Conservation (phyloP, 805 yeast species). For the Vanderwaltozyma tropicalis region DNA sequence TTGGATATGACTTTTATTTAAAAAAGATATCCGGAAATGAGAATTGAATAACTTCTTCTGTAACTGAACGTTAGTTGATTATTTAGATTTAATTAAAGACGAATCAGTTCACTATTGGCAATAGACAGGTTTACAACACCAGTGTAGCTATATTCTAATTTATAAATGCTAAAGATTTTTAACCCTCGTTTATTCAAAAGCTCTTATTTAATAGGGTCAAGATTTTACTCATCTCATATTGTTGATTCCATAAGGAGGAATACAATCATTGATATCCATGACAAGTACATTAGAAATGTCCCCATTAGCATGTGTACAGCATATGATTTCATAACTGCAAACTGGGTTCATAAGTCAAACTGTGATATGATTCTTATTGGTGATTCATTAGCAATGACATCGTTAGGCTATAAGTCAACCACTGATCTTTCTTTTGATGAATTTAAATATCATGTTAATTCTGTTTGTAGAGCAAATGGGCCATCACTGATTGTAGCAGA, state of each 20-base stretch:
- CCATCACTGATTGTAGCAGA: conserved; percentile 69
- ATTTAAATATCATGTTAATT: conserved; percentile 61
- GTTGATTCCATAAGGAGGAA: not conserved
- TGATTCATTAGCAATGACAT: conserved; percentile 87
- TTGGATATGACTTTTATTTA: no score
- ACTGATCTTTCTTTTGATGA: conserved; percentile 70
- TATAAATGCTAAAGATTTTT: no score
- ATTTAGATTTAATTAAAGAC: no score
- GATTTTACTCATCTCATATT: conserved; percentile 4
- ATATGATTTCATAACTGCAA: conserved; percentile 73
- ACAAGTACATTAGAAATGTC: conserved; percentile 23
- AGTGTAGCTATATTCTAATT: no score
- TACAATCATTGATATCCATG: conserved; percentile 32
- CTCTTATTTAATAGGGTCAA: not conserved
- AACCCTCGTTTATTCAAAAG: no score
- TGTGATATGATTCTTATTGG: conserved; percentile 74
- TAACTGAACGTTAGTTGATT: no score
- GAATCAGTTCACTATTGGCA: no score
- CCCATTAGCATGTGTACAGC: conserved; percentile 65
- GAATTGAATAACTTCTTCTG: no score
- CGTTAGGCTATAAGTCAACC: conserved; percentile 72
- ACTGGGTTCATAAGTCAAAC: conserved; percentile 53
- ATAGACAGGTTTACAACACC: no score
- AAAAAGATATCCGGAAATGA: no score
- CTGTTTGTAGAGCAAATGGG: conserved; percentile 64